A percentile compares a stretch with the other conserved stretches of the same genome.
phyloP scores from a whole-genome alignment of 345 rosid genomes.

The Rhodamnia argentea region DNA sequence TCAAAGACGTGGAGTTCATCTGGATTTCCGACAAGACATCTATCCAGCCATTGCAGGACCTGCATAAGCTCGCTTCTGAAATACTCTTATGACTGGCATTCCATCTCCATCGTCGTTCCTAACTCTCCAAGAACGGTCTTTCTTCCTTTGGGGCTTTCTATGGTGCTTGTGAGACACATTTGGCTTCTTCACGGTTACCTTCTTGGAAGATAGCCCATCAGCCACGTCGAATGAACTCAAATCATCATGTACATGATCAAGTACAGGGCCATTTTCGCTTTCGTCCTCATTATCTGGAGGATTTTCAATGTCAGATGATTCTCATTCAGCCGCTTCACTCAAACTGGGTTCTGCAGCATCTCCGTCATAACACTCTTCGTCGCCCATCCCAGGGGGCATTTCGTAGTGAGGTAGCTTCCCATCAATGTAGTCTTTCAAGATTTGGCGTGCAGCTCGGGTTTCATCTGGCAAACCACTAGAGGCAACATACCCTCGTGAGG shows the following conservation, averaged over 20 bases:
- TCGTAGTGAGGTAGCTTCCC: constrained; percentile 74
- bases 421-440: constrained; percentile 72
- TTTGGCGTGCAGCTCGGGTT: constrained; percentile 76
- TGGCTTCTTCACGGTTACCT: constrained; percentile 31
- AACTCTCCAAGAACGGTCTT: constrained; percentile 61
- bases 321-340: constrained; percentile 21
- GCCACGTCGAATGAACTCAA: constrained; percentile 64
- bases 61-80: constrained; percentile 49
- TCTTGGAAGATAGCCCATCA: constrained; percentile 49
- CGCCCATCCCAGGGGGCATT: constrained; percentile 57
- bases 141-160: constrained; percentile 63
- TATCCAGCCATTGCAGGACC: constrained; percentile 19
- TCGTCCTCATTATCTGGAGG: neutral
- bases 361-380: constrained; percentile 16
- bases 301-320: constrained; percentile 34
- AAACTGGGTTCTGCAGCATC: constrained; percentile 9
- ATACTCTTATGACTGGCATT: constrained; percentile 60
- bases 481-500: constrained; percentile 80
- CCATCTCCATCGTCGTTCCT: constrained; percentile 52
- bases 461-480: constrained; percentile 97
- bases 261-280: constrained; percentile 17
- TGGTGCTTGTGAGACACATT: constrained; percentile 52
- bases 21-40: neutral
- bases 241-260: no score
- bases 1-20: neutral